phyloP scores from a whole-genome alignment of 2,329 filamentous ascomycete genomes.

The Neocatenulostroma microsporum region DNA sequence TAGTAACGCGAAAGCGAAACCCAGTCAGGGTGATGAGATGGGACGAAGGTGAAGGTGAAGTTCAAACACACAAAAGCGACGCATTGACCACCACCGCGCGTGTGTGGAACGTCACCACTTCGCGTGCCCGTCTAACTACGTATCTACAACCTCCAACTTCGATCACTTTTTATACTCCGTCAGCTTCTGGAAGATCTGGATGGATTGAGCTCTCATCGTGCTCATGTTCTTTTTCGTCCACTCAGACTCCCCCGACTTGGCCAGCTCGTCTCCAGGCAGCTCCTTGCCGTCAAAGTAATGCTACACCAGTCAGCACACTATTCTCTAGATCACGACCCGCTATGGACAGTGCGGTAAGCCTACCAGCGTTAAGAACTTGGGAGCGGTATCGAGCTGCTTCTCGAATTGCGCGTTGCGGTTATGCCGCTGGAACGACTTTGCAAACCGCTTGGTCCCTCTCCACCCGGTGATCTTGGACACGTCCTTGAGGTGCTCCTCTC shows the following conservation, averaged over 20 bases:
- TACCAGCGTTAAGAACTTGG: slow-evolving; percentile 13
- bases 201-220: slow-evolving; percentile 10
- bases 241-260: slow-evolving; percentile 8
- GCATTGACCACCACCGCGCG: no score
- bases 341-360: background rate
- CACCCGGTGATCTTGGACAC: slow-evolving; percentile 8
- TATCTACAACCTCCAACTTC: no score
- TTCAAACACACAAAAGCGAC: no score
- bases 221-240: slow-evolving; percentile 14
- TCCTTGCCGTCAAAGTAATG: slow-evolving; percentile 13
- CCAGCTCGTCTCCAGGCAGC: slow-evolving; percentile 8
- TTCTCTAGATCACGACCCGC: background rate
- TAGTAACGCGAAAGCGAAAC: no score
- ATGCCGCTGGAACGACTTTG: slow-evolving; percentile 7
- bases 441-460: slow-evolving; percentile 11
- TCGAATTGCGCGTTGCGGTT: slow-evolving; percentile 3
- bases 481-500: slow-evolving; percentile 12
- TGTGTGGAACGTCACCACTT: no score
- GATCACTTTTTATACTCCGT: slow-evolving; percentile 6
- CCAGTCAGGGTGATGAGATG: no score
- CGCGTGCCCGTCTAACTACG: no score
- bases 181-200: slow-evolving; percentile 10
- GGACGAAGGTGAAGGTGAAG: no score
- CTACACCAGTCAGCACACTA: slow-evolving; percentile 5
- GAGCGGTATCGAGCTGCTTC: slow-evolving; percentile 3